phyloP scores from a whole-genome alignment of 208 protist genomes.

The Trypanosoma cruzi region DNA sequence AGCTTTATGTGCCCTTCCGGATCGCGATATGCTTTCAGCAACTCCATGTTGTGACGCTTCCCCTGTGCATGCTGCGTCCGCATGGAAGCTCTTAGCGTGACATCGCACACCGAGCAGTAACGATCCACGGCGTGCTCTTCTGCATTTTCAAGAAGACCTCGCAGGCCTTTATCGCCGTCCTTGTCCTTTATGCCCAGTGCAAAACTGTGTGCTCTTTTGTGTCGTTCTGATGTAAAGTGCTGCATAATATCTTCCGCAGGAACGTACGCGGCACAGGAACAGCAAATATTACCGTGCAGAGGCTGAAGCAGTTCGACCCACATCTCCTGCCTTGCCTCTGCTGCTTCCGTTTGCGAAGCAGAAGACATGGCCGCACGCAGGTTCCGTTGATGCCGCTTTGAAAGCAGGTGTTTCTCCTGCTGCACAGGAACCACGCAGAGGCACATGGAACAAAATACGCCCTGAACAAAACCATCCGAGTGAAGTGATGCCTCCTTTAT shows the following conservation, averaged over 20 bases:
- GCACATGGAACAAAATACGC: slow-evolving; percentile 14
- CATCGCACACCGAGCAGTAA: slow-evolving; percentile 18
- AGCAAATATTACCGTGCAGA: slow-evolving; percentile 20
- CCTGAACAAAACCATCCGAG: neutral
- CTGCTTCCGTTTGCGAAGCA: neutral
- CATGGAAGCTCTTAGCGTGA: neutral
- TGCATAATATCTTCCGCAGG: slow-evolving; percentile 5
- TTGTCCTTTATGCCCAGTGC: neutral
- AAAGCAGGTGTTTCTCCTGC: slow-evolving; percentile 13
- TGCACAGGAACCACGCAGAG: slow-evolving; percentile 10
- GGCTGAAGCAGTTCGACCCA: slow-evolving; percentile 6
- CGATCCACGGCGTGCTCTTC: neutral
- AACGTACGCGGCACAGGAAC: slow-evolving; percentile 18
- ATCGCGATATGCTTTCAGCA: slow-evolving; percentile 6
- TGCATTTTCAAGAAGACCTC: neutral
- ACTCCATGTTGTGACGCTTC: slow-evolving; percentile 10
- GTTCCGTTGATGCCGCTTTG: slow-evolving; percentile 16
- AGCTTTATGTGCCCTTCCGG: neutral
- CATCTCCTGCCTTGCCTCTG: neutral
- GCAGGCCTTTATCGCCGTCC: neutral
- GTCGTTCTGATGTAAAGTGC: slow-evolving; percentile 5
- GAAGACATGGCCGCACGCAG: neutral
- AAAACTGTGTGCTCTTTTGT: neutral
- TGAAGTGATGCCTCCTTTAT: neutral
- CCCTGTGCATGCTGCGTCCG: neutral